Evolutionary conservation across 306 rosid genomes (phyloP).

Genomic region (Castanospermum australe): DNA sequence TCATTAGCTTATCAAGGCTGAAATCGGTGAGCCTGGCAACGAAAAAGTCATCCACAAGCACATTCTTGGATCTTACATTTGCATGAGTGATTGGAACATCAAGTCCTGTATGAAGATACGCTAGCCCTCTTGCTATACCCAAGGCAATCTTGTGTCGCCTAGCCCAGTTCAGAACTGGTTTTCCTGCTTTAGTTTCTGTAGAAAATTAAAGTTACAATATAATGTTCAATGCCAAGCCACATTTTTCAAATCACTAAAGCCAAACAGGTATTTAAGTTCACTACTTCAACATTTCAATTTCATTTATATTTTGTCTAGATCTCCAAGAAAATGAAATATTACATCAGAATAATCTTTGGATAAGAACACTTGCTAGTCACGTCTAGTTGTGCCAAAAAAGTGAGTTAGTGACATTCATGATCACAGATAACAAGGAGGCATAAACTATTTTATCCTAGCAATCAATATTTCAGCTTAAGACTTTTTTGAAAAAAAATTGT

Average conservation of each 20-base stretch:
- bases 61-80: conserved; percentile 80
- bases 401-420: conserved; percentile 3
- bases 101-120: conserved; percentile 83
- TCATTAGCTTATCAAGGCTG: conserved; percentile 86
- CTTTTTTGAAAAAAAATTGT: neutral
- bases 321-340: neutral
- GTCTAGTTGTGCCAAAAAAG: neutral
- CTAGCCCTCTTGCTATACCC: conserved; percentile 89
- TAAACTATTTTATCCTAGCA: neutral
- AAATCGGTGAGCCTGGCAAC: conserved; percentile 77
- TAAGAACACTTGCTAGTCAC: too few species aligned
- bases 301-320: neutral
- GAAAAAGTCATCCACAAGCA: conserved; percentile 83
- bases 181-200: conserved; percentile 80
- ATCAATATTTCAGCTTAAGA: neutral
- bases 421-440: neutral
- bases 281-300: neutral
- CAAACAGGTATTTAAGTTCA: neutral
- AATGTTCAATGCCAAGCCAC: conserved; percentile 10
- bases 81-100: conserved; percentile 93
- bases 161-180: conserved; percentile 92
- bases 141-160: conserved; percentile 91
- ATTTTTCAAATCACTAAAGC: neutral
- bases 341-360: neutral
- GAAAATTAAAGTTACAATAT: conserved; percentile 23